Conservation (phyloP, 2,329 filamentous ascomycete species). For the Colletotrichum filicis region DNA sequence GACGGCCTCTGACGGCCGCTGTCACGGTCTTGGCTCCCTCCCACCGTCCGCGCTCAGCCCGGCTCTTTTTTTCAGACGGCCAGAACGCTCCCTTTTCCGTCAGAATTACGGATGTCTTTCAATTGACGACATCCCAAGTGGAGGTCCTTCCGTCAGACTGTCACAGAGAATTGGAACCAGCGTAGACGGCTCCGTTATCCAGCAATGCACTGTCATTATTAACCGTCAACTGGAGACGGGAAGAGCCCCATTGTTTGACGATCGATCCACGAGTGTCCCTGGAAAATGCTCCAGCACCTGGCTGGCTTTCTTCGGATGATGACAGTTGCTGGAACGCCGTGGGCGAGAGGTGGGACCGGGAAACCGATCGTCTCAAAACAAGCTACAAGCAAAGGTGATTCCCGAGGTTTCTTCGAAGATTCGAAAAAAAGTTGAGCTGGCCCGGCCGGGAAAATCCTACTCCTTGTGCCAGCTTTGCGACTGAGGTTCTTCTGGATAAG, state of each 20-base stretch:
- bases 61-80: neutral
- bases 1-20: constrained; percentile 18
- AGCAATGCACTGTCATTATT: neutral
- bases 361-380: neutral
- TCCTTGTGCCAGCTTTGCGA: neutral
- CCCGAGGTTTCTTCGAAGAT: neutral
- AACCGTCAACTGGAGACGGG: constrained; percentile 14
- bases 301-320: constrained; percentile 18
- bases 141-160: neutral
- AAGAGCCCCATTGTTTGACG: constrained; percentile 18
- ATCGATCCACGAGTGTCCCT: constrained; percentile 28
- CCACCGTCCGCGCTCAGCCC: constrained; percentile 17
- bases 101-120: neutral
- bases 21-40: constrained; percentile 31
- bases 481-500: neutral
- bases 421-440: too few relatives aligned
- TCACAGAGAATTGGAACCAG: neutral
- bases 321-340: constrained; percentile 8
- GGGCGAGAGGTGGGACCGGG: neutral
- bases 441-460: too few relatives aligned
- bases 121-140: constrained; percentile 1
- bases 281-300: constrained; percentile 9
- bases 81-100: constrained; percentile 6
- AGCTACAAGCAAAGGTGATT: neutral
- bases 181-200: neutral